phyloP scores from a whole-genome alignment of 176 grass and related monocot species.

The Aegilops longissima region DNA sequence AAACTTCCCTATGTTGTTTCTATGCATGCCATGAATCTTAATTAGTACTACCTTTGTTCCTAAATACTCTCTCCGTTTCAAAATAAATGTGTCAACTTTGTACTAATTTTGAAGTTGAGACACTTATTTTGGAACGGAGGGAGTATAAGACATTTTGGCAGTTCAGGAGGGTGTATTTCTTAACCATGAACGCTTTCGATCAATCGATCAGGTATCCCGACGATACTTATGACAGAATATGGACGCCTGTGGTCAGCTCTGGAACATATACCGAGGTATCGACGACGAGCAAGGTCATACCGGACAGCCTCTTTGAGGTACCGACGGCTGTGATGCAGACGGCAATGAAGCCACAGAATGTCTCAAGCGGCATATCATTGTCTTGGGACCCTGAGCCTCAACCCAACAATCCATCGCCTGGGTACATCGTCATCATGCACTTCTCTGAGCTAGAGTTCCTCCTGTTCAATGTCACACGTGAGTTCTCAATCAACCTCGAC shows the following conservation, averaged over 20 bases:
- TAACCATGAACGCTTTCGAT: too few relatives aligned
- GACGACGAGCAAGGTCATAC: neutral
- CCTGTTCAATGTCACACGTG: conserved; percentile 15
- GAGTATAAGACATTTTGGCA: too few relatives aligned
- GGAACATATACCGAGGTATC: neutral
- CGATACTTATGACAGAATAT: conserved; percentile 38
- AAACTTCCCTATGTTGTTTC: too few relatives aligned
- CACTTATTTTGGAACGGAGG: too few relatives aligned
- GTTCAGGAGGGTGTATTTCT: too few relatives aligned
- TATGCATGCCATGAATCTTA: too few relatives aligned
- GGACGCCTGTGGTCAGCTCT: neutral
- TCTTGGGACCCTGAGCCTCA: neutral
- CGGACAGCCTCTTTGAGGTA: neutral
- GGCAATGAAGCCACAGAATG: conserved; percentile 30
- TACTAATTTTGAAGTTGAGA: too few relatives aligned
- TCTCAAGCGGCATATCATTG: conserved; percentile 38
- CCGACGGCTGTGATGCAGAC: conserved; percentile 58
- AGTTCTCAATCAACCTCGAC: conserved; percentile 40
- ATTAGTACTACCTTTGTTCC: too few relatives aligned
- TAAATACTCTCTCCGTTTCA: too few relatives aligned
- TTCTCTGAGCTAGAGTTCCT: conserved; percentile 43
- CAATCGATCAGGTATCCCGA: conserved; percentile 44
- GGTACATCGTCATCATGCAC: conserved; percentile 23
- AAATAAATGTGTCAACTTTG: too few relatives aligned
- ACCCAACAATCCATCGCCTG: neutral